Conservation (phyloP, 176 grass and related monocot species). For the Puya raimondii region DNA sequence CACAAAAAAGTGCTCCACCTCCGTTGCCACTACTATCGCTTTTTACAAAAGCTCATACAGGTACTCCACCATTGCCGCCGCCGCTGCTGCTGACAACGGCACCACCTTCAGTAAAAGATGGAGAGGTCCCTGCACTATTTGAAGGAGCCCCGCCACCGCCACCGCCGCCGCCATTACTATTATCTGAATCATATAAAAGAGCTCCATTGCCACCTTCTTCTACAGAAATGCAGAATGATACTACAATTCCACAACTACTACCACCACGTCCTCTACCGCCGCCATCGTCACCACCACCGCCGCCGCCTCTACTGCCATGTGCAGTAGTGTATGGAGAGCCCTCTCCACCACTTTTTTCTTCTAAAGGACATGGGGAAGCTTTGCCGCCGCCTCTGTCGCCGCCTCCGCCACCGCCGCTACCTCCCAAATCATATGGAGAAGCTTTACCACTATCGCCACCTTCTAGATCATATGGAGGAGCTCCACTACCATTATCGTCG, state of each 20-base stretch:
- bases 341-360: background rate
- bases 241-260: too few relatives aligned
- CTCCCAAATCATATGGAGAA: slow-evolving; percentile 1
- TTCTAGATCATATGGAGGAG: slow-evolving; percentile 5
- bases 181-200: slow-evolving; percentile 3
- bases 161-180: background rate
- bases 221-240: too few relatives aligned
- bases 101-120: background rate
- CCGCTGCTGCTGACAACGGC: background rate
- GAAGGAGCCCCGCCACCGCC: background rate
- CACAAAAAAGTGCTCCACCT: background rate
- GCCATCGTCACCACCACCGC: background rate
- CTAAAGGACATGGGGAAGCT: background rate
- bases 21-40: background rate
- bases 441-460: slow-evolving; percentile 4
- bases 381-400: background rate
- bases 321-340: background rate
- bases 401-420: background rate
- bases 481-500: slow-evolving; percentile 4
- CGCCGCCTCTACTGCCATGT: background rate
- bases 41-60: too few relatives aligned
- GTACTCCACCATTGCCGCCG: background rate
- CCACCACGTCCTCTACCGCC: background rate
- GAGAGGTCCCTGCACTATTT: too few relatives aligned
- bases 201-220: background rate